phyloP scores from a whole-genome alignment of 2,329 filamentous ascomycete genomes.

The Coniochaeta sp. region DNA sequence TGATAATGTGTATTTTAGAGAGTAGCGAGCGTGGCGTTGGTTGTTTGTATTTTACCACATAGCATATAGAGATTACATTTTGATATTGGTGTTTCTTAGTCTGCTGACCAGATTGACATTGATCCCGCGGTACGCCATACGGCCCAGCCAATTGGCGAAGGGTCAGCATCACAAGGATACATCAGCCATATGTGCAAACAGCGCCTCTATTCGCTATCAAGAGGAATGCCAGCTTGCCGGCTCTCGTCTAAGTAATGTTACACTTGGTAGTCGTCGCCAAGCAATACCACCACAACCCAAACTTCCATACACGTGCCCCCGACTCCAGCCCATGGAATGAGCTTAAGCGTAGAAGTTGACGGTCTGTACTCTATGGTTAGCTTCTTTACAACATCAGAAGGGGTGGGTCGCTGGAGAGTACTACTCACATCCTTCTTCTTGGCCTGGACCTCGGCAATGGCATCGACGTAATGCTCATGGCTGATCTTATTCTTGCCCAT shows the following conservation, averaged over 20 bases:
- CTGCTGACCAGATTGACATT: not conserved
- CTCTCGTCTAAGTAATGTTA: slow-evolving; percentile 1
- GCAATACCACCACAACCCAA: not conserved
- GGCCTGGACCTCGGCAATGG: slow-evolving; percentile 89
- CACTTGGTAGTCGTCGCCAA: not conserved
- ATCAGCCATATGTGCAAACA: not conserved
- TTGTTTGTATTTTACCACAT: not conserved
- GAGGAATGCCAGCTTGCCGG: not conserved
- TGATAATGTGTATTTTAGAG: not conserved
- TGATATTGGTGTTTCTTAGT: too few relatives aligned
- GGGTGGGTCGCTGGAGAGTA: not conserved
- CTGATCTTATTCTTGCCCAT: slow-evolving; percentile 94
- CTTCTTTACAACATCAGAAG: not conserved
- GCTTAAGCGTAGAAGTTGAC: slow-evolving; percentile 31
- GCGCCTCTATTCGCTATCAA: not conserved
- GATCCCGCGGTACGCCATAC: not conserved
- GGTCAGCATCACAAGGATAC: not conserved
- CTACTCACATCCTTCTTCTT: slow-evolving; percentile 82
- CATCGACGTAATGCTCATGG: slow-evolving; percentile 98
- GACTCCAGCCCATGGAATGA: not conserved
- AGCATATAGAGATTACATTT: not conserved
- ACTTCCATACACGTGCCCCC: not conserved
- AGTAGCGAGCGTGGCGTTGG: not conserved
- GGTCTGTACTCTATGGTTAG: slow-evolving; percentile 10
- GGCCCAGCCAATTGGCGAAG: not conserved